Base-by-base conservation (phyloP, 169 alveolate genomes). In the Plasmodium adleri region DNA sequence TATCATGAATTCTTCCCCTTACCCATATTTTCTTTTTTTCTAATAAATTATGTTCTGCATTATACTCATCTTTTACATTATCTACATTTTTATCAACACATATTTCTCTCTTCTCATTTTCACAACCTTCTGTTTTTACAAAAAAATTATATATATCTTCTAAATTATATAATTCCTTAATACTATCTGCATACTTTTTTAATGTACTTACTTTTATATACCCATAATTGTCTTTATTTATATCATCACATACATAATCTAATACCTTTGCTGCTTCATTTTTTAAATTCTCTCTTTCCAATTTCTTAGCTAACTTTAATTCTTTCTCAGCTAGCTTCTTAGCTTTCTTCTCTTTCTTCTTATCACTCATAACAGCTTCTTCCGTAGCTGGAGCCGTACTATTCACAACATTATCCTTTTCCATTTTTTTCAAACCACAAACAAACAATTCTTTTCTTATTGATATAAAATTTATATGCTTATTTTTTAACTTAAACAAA, bases 1-100 rank as follows among this genome's bases (percentile, higher is more conserved):
- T 92, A 56, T 95, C 97, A 45, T 94, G 91, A 10, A 95, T 85
- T 52, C 97, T 76, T 3, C 97, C 97, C 49, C 97, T 89, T 54
- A 95, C 67, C 97, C 97, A 95, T 12, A 95, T 90, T 10, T 76
- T 66, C 28, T 90, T 76, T 52, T 78, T 88, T 68, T 58, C 56
- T n/a, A 71, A 24, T 10, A 43, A 13, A 26, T 70, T 88, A 7
- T 58, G 13, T 64, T 74, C 90, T 43, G 66, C 32, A 45, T 83
- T 78, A 4, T 87, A 88, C 24, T 20, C 78, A 63, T 85, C 63
- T 1, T 87, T 56, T 45, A 88, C 49, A 2, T 26, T 58, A 45
- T 47, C 26, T 50, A 20, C 45, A n/a, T 24, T 20, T 20, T 17
- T 5, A 70, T 1, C 52, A 32, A 54, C 7, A 60, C 17, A 1